Percentiles rank a stretch among this genome's conserved stretches.
These are phyloP conservation scores for Mallotus repandus DNA, from an alignment of 441 rosid genomes.

Conservation along the genomic window DNA sequence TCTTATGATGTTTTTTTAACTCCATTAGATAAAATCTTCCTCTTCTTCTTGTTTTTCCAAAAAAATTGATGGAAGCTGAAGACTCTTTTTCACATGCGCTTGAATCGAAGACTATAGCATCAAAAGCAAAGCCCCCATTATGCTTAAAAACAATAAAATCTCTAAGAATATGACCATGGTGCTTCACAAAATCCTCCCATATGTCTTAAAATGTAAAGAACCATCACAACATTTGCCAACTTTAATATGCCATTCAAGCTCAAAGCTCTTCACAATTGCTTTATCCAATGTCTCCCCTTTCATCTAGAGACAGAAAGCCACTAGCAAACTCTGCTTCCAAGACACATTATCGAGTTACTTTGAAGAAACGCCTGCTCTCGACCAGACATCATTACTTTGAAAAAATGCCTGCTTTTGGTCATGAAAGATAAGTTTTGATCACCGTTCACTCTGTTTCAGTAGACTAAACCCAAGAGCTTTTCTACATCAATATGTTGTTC, in stretches of 20 bases:
- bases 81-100: constrained; percentile 1
- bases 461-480: too few species aligned
- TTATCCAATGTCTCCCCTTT: neutral
- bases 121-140: neutral
- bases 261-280: neutral
- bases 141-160: constrained; percentile 11
- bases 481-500: too few species aligned
- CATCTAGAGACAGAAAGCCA: constrained; percentile 2
- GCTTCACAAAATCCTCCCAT: constrained; percentile 12
- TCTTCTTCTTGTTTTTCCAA: neutral
- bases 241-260: constrained; percentile 3
- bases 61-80: neutral
- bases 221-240: constrained; percentile 3
- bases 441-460: neutral
- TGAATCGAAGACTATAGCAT: neutral
- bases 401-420: constrained; percentile 2
- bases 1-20: neutral
- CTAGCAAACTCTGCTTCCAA: neutral
- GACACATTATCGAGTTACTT: neutral
- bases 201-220: neutral
- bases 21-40: neutral
- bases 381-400: neutral
- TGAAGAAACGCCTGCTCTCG: too few species aligned
- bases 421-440: neutral
- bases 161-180: neutral